These are phyloP conservation scores for Moniliophthora roreri DNA, from an alignment of 1,284 basidiomycete species.

Conservation along the genomic window DNA sequence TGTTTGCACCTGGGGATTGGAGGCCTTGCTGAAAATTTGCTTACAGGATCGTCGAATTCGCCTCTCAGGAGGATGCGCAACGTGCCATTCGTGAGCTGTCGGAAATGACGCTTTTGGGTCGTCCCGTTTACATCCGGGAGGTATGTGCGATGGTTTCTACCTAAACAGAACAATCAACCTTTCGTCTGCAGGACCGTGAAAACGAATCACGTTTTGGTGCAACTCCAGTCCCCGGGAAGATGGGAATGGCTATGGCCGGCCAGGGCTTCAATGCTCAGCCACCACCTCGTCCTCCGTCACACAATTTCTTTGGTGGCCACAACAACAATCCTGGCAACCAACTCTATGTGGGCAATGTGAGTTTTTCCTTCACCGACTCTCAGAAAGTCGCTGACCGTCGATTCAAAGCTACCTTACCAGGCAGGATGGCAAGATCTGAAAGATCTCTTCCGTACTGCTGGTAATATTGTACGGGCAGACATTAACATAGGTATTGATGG, in stretches of 20 bases:
- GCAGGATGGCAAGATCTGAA: slow-evolving; percentile 6
- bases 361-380: slow-evolving; percentile 27
- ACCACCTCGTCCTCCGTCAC: slow-evolving; percentile 71
- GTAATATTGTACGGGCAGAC: slow-evolving; percentile 92
- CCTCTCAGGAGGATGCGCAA: slow-evolving; percentile 81
- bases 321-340: slow-evolving; percentile 79
- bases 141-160: slow-evolving; percentile 41
- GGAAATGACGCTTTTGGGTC: slow-evolving; percentile 85
- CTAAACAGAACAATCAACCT: slow-evolving; percentile 4
- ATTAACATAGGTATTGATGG: slow-evolving; percentile 92
- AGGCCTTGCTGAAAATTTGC: slow-evolving; percentile 2
- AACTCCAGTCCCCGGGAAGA: slow-evolving; percentile 90
- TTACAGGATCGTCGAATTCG: slow-evolving; percentile 88
- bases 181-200: slow-evolving; percentile 81
- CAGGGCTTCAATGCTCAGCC: slow-evolving; percentile 73
- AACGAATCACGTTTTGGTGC: slow-evolving; percentile 93
- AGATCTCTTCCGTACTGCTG: slow-evolving; percentile 45
- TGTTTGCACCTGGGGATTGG: not conserved
- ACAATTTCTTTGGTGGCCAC: slow-evolving; percentile 64
- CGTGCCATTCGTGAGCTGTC: slow-evolving; percentile 85
- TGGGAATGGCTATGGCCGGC: slow-evolving; percentile 87
- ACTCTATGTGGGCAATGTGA: slow-evolving; percentile 89
- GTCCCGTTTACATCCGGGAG: slow-evolving; percentile 95
- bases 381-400: slow-evolving; percentile 40
- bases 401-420: slow-evolving; percentile 67